Evolutionary conservation across 805 yeast species (phyloP).

Genomic region (Torulaspora gathmanii): DNA sequence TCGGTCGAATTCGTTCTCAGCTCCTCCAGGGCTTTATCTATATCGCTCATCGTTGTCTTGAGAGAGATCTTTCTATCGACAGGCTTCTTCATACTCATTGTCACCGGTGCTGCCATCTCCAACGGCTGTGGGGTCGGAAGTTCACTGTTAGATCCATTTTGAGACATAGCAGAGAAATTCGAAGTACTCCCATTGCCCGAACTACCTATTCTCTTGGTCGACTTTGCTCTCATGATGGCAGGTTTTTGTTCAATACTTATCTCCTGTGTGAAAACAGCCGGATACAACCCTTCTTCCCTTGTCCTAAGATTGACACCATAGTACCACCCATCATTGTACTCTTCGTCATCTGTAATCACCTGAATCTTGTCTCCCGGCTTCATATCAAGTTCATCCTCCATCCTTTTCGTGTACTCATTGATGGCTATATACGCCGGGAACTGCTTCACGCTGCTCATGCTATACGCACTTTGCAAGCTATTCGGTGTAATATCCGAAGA

Average conservation of each 20-base stretch:
- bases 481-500: conserved; percentile 8
- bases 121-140: conserved; percentile 28
- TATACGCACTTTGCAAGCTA: conserved; percentile 10
- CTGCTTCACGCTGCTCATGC: conserved; percentile 8
- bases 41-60: conserved; percentile 58
- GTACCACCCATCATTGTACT: conserved; percentile 96
- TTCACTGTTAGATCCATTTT: conserved; percentile 23
- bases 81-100: conserved; percentile 8
- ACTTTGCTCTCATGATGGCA: conserved; percentile 51
- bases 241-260: conserved; percentile 39
- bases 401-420: conserved; percentile 80
- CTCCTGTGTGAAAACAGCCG: conserved; percentile 77
- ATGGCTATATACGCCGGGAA: conserved; percentile 50
- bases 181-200: conserved; percentile 20
- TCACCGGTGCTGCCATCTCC: conserved; percentile 23
- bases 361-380: conserved; percentile 80
- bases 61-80: conserved; percentile 40
- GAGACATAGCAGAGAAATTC: conserved; percentile 17
- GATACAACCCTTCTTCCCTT: conserved; percentile 79
- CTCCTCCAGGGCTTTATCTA: conserved; percentile 68
- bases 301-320: conserved; percentile 76
- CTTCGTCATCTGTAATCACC: conserved; percentile 87
- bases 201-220: conserved; percentile 44
- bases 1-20: conserved; percentile 38
- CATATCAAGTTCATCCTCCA: conserved; percentile 84